Evolutionary conservation across 129 eudicot genomes (phyloP), one percentile per base, ranked within the genome.

Genomic region (Gnaphalium uliginosum): DNA sequence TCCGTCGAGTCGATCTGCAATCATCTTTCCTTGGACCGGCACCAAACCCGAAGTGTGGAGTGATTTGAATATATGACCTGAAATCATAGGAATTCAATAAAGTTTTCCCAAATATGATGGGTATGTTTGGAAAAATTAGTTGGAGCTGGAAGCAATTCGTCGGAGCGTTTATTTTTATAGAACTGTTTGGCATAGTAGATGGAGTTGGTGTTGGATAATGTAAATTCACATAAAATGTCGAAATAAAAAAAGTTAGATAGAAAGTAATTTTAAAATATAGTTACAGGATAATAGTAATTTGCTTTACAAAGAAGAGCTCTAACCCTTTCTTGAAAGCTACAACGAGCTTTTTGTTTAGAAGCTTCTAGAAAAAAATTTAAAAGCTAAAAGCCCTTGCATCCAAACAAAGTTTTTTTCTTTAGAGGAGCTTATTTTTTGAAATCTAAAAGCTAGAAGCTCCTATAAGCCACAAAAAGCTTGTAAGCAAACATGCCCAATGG

Each of bases 1-100:
- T 75, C 99, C 99, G 82, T 95, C 99, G 4, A 95, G 69, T 67
- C 96, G 82, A 76, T 95, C 99, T 74, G 99, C 99, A 75, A 89
- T 68, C 90, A 84, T 83, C 84, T 86, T 95, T 73, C 99, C 99
- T 81, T 95, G 90, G 72, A 66, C 84, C 22, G 99, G 99, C 69
- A 95, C 79, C 46, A 95, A 83, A 79, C 99, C 99, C 24, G 96
- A 83, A 24, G 92, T 81, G 73, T 83, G 85, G 53, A 95, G 88
- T 46, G 99, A 87, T 87, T 91, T 95, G 74, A 95, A 91, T 25
- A 78, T 79, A 78, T 95, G 94, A 84, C 99, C 99, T 91, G 90
- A 77, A 83, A 72, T 30, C 57, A 86, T 63, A 76, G 62, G 30
- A 75, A 39, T 27, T 74, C 64, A 61, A 26, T 51, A 15, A 23